Evolutionary conservation across 345 rosid species (phyloP).

Genomic region (Eucalyptus urophylla): DNA sequence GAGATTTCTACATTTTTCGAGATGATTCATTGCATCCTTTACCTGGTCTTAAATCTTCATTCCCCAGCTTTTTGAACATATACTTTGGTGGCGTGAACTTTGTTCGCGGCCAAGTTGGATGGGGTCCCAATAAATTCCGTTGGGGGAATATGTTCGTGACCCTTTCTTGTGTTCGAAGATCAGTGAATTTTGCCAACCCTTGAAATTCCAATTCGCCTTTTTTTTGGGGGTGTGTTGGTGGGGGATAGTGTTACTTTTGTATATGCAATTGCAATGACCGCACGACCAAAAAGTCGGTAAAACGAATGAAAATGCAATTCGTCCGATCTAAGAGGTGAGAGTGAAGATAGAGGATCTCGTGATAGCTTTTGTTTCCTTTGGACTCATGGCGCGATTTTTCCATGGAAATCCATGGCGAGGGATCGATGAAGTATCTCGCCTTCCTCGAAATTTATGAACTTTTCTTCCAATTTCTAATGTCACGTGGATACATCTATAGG

Average conservation of each 20-base stretch:
- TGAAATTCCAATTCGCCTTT: neutral
- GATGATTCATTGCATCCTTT: neutral
- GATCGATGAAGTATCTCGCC: neutral
- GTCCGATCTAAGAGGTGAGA: neutral
- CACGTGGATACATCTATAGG: neutral
- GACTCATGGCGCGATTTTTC: neutral
- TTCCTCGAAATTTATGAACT: neutral
- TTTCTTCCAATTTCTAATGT: neutral
- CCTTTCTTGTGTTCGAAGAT: neutral
- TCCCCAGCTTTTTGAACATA: neutral
- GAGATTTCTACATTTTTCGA: neutral
- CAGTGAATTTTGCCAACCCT: neutral
- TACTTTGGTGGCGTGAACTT: neutral
- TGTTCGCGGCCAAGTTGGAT: neutral
- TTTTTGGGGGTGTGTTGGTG: no score
- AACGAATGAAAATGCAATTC: neutral
- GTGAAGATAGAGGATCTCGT: neutral
- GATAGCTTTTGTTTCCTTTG: neutral
- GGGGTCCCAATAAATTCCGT: neutral
- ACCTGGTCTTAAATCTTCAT: neutral
- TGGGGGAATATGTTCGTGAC: neutral
- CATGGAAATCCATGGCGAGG: neutral
- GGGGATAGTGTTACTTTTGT: neutral
- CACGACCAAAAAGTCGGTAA: neutral
- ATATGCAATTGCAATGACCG: neutral